These are phyloP conservation scores for Alternaria arbusti DNA, from an alignment of 2,329 filamentous ascomycete species.

Conservation along the genomic window DNA sequence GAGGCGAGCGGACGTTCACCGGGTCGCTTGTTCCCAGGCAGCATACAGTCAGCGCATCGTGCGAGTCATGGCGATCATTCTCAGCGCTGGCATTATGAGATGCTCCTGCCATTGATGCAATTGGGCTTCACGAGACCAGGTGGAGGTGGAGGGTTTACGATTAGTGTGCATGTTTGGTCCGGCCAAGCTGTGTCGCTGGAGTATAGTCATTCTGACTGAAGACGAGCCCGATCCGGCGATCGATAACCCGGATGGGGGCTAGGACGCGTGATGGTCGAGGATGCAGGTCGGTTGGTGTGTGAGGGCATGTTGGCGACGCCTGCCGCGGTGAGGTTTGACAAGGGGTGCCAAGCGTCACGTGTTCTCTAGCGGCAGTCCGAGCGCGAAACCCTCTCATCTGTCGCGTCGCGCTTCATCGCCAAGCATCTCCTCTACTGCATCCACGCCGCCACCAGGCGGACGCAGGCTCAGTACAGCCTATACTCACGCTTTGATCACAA, in stretches of 20 bases:
- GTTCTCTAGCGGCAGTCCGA: neutral
- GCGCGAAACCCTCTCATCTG: neutral
- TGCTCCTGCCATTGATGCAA: neutral
- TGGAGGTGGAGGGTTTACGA: neutral
- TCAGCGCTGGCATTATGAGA: neutral
- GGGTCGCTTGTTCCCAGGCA: neutral
- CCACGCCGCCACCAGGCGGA: neutral
- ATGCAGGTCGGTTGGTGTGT: neutral
- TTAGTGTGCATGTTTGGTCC: neutral
- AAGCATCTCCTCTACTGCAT: neutral
- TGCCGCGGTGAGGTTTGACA: neutral
- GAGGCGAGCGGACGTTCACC: neutral
- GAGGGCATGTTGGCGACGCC: neutral
- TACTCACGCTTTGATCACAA: neutral
- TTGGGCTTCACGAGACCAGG: neutral
- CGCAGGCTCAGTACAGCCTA: neutral
- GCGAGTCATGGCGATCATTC: neutral
- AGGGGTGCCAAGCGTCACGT: neutral
- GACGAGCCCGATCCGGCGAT: neutral
- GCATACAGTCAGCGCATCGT: neutral
- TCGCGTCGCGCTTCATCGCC: neutral
- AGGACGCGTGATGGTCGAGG: neutral
- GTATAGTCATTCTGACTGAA: neutral
- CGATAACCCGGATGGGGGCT: neutral
- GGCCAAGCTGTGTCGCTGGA: neutral